phyloP scores from a whole-genome alignment of 352 stramenopile species.

The Plasmopara viticola region DNA sequence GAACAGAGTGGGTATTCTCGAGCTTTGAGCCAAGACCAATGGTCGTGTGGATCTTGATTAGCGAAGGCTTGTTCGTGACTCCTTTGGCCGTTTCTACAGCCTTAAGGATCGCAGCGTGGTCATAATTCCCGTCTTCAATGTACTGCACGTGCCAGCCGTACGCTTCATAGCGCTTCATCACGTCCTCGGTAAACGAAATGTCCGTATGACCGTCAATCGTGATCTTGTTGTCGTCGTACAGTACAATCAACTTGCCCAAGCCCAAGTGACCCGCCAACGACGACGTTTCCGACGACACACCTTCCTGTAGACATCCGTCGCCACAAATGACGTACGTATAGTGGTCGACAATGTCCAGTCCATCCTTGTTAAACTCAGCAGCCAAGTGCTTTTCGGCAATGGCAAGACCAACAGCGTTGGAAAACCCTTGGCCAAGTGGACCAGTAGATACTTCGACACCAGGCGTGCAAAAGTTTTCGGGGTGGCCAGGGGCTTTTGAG shows the following conservation, averaged over 20 bases:
- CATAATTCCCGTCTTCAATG: constrained; percentile 92
- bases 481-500: constrained; percentile 95
- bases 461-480: constrained; percentile 94
- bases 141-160: constrained; percentile 97
- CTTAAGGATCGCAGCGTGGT: constrained; percentile 88
- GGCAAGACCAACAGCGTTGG: constrained; percentile 95
- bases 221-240: constrained; percentile 99
- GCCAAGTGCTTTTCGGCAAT: constrained; percentile 97
- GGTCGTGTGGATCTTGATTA: constrained; percentile 98
- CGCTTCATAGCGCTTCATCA: constrained; percentile 95
- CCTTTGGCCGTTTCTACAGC: constrained; percentile 93
- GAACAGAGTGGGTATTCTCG: constrained; percentile 90
- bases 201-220: constrained; percentile 97
- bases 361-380: constrained; percentile 97
- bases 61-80: constrained; percentile 93
- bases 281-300: constrained; percentile 93
- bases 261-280: constrained; percentile 96
- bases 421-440: constrained; percentile 96
- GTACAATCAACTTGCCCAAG: constrained; percentile 97
- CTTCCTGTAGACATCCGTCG: constrained; percentile 98
- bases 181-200: constrained; percentile 97
- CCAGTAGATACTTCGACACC: constrained; percentile 97
- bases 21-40: constrained; percentile 95
- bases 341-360: constrained; percentile 94
- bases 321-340: constrained; percentile 99